Conservation (phyloP, 192 early-diverging fungal species). For the Entomortierella lignicola region DNA sequence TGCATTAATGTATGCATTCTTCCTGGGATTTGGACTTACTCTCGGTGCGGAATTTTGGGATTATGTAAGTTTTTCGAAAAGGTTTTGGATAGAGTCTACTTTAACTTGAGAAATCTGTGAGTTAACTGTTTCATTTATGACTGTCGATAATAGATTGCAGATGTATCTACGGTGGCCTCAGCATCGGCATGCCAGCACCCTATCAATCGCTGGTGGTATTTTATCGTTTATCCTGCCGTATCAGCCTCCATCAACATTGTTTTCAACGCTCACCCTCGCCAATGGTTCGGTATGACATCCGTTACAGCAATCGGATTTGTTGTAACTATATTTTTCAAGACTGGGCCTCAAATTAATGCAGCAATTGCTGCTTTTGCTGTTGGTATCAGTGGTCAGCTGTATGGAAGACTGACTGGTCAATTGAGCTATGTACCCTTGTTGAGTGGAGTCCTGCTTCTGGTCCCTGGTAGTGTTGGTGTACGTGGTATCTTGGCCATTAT, state of each 20-base stretch:
- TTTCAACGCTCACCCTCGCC: slow-evolving; percentile 53
- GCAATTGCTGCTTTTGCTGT: slow-evolving; percentile 48
- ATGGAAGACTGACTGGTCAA: slow-evolving; percentile 46
- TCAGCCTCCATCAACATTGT: slow-evolving; percentile 55
- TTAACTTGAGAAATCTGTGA: too few relatives aligned
- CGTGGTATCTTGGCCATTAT: slow-evolving; percentile 47
- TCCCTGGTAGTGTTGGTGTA: slow-evolving; percentile 57
- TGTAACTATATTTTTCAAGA: slow-evolving; percentile 38
- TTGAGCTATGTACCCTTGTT: slow-evolving; percentile 56
- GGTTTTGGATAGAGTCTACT: too few relatives aligned
- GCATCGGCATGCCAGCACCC: slow-evolving; percentile 36
- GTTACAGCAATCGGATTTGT: slow-evolving; percentile 53
- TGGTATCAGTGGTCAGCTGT: slow-evolving; percentile 52
- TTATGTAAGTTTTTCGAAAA: too few relatives aligned
- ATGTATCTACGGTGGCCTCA: slow-evolving; percentile 12
- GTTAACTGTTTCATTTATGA: too few relatives aligned
- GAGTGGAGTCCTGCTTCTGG: slow-evolving; percentile 55
- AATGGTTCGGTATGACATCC: slow-evolving; percentile 50
- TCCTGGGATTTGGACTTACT: slow-evolving; percentile 51
- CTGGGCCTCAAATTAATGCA: slow-evolving; percentile 33
- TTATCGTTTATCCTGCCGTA: slow-evolving; percentile 49
- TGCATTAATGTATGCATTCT: slow-evolving; percentile 58
- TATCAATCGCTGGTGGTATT: slow-evolving; percentile 51
- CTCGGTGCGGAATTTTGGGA: slow-evolving; percentile 47
- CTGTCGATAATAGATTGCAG: slow-evolving; percentile 31